Base-by-base conservation (phyloP, 192 early-diverging fungal genomes). In the Cetraspora pellucida region DNA sequence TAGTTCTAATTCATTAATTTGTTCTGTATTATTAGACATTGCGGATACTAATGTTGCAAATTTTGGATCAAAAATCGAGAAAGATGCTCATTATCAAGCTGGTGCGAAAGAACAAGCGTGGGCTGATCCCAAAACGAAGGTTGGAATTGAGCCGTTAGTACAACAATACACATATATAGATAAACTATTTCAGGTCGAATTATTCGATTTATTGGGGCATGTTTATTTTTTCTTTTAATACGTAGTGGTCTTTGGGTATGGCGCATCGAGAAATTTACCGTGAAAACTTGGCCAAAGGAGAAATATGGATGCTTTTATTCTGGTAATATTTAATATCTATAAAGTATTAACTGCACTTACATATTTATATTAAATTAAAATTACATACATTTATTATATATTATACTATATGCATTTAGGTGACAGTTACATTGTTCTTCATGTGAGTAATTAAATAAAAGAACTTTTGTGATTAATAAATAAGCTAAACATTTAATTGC, bases 231-330 rank as follows among this genome's bases (percentile, higher is more conserved):
- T 30, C 16, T 27, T 47, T 25, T 54, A 17, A n/a, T 63, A n/a
- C n/a, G n/a, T n/a, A 90, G 86, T 27, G 91, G 92, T 28, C 81
- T 93, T 44, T 86, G 85, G 79, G 80, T 93, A 58, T 95, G 92
- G 92, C 88, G 94, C 63, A 90, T 95, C 54, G 92, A 94, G 80
- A 78, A 91, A 68, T 95, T 95, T 84, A 70, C 90, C 55, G 85
- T 95, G 14, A 85, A 91, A 21, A 63, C 90, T 52, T 85, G 87
- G 68, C 87, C 91, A 68, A 85, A 87, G 72, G 81, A 83, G 21
- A 68, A 88, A 10, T 87, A 86, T 64, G 94, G 94, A 4, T 66
- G 73, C 17, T 95, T 95, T 77, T 93, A 91, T 80, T 81, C 85
- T 44, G 91, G 90, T 80, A 80, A 44, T 78, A 2, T 37, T 37